Base-by-base conservation (phyloP, 495 filamentous ascomycete genomes). In the Neurospora intermedia region DNA sequence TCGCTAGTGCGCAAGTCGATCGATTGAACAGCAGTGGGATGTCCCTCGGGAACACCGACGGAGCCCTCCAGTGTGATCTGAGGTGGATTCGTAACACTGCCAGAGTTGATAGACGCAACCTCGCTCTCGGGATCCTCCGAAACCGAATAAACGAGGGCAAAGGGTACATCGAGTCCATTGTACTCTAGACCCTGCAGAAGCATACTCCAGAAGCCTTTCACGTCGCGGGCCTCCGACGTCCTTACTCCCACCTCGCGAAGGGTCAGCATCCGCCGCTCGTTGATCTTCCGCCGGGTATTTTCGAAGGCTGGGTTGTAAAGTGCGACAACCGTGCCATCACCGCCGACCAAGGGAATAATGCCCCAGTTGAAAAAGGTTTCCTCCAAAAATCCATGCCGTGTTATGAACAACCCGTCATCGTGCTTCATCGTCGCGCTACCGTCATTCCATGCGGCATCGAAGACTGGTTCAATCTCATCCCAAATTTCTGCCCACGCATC, bases 361-460 rank as follows among this genome's bases (percentile, higher is more conserved):
- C 87, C 87, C 89, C 89, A 92, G 71, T 86, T 87, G 79, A 92
- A 92, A 76, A 88, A 91, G 0, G 89, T 87, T 78, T 93, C 91
- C 79, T 93, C 91, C 9, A 91, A 75, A 70, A 84, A 90, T 4
- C 85, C 85, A 69, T 88, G 83, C 18, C 91, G 84, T 66, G 83
- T 84, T 23, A 92, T 81, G 76, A 92, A 91, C 5, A 92, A 80
- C 69, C 85, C 85, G 76, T 92, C 91, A 76, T 92, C 90, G 75
- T 92, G 87, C 77, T 92, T 92, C 90, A 92, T 91, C 6, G 88
- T 92, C 4, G 90, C 89, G 77, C 90, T 85, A 5, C 90, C 91
- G 4, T 87, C 88, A 40, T 82, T 74, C 76, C 82, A 84, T 0
- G 90, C 91, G 73, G 79, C 86, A 5, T 83, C 80, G 73, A 93